Conservation (phyloP, 306 rosid genomes). For the Glycine latifolia region DNA sequence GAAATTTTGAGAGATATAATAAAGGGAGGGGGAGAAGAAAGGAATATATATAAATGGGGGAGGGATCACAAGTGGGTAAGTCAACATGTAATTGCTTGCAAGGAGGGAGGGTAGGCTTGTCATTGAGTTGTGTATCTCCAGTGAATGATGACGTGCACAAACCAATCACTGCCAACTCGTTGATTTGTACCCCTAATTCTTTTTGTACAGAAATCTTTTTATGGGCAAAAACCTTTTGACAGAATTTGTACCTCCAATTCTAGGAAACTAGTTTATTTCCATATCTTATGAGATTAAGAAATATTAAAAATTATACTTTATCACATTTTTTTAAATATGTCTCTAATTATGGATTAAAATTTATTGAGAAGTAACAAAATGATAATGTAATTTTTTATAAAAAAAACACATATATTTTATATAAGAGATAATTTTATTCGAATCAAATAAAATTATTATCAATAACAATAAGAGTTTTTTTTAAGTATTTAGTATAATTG, state of each 20-base stretch:
- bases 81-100: conserved; percentile 63
- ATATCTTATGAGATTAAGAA: neutral
- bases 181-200: conserved; percentile 45
- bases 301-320: neutral
- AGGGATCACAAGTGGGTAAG: conserved; percentile 45
- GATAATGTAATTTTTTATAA: no score
- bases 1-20: conserved; percentile 27
- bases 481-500: no score
- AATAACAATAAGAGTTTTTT: no score
- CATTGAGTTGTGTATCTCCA: neutral
- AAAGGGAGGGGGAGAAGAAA: conserved; percentile 37
- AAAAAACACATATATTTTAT: no score
- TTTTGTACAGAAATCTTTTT: no score
- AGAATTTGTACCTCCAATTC: no score
- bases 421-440: no score
- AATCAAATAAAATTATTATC: no score
- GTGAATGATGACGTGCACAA: conserved; percentile 58
- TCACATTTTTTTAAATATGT: neutral
- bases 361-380: no score
- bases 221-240: no score
- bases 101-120: conserved; percentile 27
- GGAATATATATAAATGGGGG: conserved; percentile 55
- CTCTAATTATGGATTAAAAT: neutral
- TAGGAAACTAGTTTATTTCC: neutral
- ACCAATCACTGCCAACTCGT: conserved; percentile 53